A percentile compares a stretch with the other conserved stretches of the same genome.
These are phyloP conservation scores for Coemansia sp. DNA, from an alignment of 192 early-diverging fungal genomes.

Conservation along the genomic window DNA sequence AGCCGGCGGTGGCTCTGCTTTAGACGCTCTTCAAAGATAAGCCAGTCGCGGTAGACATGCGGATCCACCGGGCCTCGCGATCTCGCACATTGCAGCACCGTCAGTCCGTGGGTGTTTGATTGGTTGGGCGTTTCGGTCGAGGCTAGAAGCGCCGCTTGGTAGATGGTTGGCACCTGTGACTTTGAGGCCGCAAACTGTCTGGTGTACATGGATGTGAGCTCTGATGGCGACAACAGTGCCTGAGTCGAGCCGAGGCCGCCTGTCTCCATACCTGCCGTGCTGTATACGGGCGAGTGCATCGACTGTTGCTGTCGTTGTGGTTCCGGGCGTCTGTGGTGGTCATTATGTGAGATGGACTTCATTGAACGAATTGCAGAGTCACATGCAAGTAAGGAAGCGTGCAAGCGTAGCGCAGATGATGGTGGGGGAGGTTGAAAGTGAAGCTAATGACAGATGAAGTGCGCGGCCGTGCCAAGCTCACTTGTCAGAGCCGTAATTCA, in stretches of 20 bases:
- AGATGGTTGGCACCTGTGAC: conserved; percentile 27
- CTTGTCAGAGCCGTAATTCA: background rate
- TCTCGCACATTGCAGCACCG: conserved; percentile 40
- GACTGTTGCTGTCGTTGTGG: conserved; percentile 18
- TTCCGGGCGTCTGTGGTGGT: background rate
- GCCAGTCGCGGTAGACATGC: conserved; percentile 67
- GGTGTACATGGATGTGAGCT: conserved; percentile 51
- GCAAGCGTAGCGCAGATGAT: background rate
- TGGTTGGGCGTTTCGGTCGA: conserved; percentile 25
- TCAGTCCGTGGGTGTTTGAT: conserved; percentile 44
- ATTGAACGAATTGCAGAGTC: conserved; percentile 5
- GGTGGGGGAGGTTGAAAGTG: background rate
- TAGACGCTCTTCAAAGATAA: conserved; percentile 79
- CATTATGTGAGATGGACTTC: conserved; percentile 7
- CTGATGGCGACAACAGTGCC: conserved; percentile 24
- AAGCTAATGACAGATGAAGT: background rate
- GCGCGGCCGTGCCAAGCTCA: too few species aligned
- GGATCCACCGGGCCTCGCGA: conserved; percentile 43
- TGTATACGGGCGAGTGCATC: conserved; percentile 42
- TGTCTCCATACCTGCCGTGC: conserved; percentile 13
- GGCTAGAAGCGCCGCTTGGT: conserved; percentile 36
- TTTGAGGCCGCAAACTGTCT: conserved; percentile 50
- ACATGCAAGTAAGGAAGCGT: background rate
- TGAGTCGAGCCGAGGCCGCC: conserved; percentile 14
- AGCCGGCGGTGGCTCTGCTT: conserved; percentile 69